Percentiles rank a stretch among this genome's conserved stretches.
Evolutionary conservation across 2,329 filamentous ascomycete species (phyloP).

Genomic region (Fusarium oxysporum): DNA sequence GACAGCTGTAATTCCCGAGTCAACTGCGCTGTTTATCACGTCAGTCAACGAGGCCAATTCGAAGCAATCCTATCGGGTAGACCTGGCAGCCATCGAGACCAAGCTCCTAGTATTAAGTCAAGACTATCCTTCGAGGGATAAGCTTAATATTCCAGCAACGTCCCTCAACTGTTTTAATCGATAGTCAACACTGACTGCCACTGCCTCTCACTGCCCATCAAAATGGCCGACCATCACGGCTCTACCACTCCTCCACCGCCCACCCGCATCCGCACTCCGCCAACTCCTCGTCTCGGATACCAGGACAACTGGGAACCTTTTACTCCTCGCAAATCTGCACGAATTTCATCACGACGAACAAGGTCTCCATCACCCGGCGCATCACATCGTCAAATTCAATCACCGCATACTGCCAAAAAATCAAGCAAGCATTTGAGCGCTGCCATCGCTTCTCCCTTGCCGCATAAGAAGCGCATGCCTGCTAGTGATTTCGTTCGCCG

Average conservation of each 20-base stretch:
- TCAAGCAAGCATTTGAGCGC: conserved; percentile 42
- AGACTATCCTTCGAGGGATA: conserved; percentile 14
- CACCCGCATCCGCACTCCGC: conserved; percentile 71
- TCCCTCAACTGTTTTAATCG: not conserved
- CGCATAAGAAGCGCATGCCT: conserved; percentile 63
- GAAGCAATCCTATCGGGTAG: conserved; percentile 24
- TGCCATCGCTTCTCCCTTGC: conserved; percentile 56
- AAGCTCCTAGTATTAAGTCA: conserved; percentile 28
- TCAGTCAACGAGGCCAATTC: conserved; percentile 30
- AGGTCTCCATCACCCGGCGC: conserved; percentile 67
- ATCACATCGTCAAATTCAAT: conserved; percentile 50
- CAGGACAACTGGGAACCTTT: conserved; percentile 79
- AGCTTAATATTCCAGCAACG: conserved; percentile 11
- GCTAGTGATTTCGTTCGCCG: conserved; percentile 61
- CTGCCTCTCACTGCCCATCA: conserved; percentile 20
- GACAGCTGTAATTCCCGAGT: conserved; percentile 11
- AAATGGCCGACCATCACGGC: conserved; percentile 46
- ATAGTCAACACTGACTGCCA: conserved; percentile 19
- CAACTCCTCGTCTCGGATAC: conserved; percentile 75
- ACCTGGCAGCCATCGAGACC: conserved; percentile 39
- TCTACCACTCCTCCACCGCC: conserved; percentile 71
- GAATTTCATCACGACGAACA: conserved; percentile 68
- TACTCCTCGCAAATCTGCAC: conserved; percentile 75
- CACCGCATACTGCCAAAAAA: conserved; percentile 52
- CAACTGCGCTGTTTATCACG: conserved; percentile 30